phyloP scores from a whole-genome alignment of 257 asterid genomes.

The Apocynum venetum region DNA sequence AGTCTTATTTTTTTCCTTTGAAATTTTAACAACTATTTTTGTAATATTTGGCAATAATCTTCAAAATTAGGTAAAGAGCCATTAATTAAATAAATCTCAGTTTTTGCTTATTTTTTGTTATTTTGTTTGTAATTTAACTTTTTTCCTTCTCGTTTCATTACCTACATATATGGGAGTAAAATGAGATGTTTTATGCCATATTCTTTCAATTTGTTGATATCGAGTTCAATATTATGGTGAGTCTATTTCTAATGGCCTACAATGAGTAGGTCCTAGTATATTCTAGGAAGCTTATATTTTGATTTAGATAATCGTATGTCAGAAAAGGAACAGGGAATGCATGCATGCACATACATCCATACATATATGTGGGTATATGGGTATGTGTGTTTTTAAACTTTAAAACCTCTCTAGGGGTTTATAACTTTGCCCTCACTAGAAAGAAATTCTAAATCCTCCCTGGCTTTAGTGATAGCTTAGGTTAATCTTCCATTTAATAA shows the following conservation, averaged over 20 bases:
- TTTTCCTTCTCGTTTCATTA: neutral
- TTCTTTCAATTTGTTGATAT: neutral
- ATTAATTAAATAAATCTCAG: neutral
- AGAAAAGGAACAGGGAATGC: neutral
- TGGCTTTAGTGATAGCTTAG: neutral
- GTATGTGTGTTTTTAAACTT: too few species aligned
- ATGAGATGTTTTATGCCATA: neutral
- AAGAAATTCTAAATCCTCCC: neutral
- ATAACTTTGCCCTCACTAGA: neutral
- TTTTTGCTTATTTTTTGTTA: too few species aligned
- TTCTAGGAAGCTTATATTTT: neutral
- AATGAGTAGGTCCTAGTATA: neutral
- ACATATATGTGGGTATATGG: too few species aligned
- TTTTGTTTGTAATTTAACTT: neutral
- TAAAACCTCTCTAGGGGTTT: neutral
- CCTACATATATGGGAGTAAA: neutral
- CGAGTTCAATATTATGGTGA: neutral
- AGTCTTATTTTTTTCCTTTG: neutral
- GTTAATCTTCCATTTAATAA: neutral
- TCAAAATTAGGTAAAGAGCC: neutral
- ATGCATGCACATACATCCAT: too few species aligned
- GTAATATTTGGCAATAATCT: neutral
- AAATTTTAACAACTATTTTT: neutral
- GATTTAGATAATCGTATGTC: neutral
- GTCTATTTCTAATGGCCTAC: neutral